Conservation (phyloP, 768 basidiomycete species). For the Russula lepida region DNA sequence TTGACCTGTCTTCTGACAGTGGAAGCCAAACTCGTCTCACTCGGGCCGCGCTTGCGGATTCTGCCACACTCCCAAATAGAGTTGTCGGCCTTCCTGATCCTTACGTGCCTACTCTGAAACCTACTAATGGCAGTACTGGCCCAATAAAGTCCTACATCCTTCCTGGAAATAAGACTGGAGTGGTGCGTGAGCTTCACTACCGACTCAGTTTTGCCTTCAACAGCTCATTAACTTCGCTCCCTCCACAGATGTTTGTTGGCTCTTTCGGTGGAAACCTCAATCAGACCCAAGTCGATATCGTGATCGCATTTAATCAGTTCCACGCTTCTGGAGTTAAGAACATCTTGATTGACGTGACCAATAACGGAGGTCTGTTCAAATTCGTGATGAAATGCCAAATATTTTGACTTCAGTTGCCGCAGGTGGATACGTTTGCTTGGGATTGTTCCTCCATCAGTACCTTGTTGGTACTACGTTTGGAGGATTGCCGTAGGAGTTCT, state of each 20-base stretch:
- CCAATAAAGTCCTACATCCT: slow-evolving; percentile 50
- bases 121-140: slow-evolving; percentile 39
- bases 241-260: slow-evolving; percentile 47
- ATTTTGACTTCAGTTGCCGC: background rate
- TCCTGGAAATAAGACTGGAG: slow-evolving; percentile 49
- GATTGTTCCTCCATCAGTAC: slow-evolving; percentile 50
- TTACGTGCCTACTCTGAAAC: slow-evolving; percentile 40
- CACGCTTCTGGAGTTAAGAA: slow-evolving; percentile 40
- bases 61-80: slow-evolving; percentile 19
- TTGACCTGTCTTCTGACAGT: slow-evolving; percentile 28
- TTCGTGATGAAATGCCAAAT: too few species aligned
- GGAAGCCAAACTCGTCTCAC: slow-evolving; percentile 29
- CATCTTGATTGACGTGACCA: slow-evolving; percentile 49
- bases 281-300: slow-evolving; percentile 45
- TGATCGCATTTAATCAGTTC: slow-evolving; percentile 38
- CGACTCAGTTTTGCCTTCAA: background rate
- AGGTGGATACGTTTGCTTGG: slow-evolving; percentile 56
- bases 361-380: slow-evolving; percentile 46
- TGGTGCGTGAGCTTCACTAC: slow-evolving; percentile 32
- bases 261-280: slow-evolving; percentile 45
- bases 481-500: slow-evolving; percentile 39
- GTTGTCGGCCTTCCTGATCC: slow-evolving; percentile 40
- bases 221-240: background rate
- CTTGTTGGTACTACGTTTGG: slow-evolving; percentile 43
- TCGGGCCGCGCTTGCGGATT: background rate